These are phyloP conservation scores for Xylariaceae sp. DNA, from an alignment of 2,329 filamentous ascomycete species.

Conservation along the genomic window DNA sequence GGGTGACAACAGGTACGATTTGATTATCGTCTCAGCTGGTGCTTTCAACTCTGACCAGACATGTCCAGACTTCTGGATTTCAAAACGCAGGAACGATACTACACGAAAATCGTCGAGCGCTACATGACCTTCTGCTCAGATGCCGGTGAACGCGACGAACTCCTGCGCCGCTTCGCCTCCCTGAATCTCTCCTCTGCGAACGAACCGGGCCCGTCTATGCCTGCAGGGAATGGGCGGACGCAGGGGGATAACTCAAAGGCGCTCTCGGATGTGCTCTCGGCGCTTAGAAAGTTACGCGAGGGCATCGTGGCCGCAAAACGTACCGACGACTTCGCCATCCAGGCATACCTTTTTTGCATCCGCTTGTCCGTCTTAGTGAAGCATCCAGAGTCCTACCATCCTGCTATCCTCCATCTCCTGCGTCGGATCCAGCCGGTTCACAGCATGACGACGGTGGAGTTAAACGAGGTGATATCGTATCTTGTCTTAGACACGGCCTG, in stretches of 20 bases:
- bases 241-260: conserved; percentile 49
- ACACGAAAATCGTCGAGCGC: conserved; percentile 77
- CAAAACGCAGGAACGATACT: conserved; percentile 79
- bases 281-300: conserved; percentile 88
- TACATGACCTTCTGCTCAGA: conserved; percentile 86
- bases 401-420: conserved; percentile 76
- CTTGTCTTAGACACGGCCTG: conserved; percentile 85
- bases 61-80: conserved; percentile 59
- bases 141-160: conserved; percentile 62
- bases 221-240: conserved; percentile 16
- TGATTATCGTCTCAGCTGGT: conserved; percentile 1
- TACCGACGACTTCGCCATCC: conserved; percentile 74
- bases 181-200: conserved; percentile 42
- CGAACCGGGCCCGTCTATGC: conserved; percentile 10
- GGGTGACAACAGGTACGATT: conserved; percentile 70
- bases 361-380: conserved; percentile 74
- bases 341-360: conserved; percentile 87
- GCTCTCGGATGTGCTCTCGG: conserved; percentile 69
- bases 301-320: conserved; percentile 76
- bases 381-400: conserved; percentile 84
- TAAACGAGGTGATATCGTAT: conserved; percentile 75
- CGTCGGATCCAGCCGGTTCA: conserved; percentile 62
- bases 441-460: conserved; percentile 64
- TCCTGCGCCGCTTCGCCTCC: conserved; percentile 69
- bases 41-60: no score